Percentiles rank a stretch among this genome's conserved stretches.
phyloP scores from a whole-genome alignment of 2,329 filamentous ascomycete species.

The Sphaerulina populicola region DNA sequence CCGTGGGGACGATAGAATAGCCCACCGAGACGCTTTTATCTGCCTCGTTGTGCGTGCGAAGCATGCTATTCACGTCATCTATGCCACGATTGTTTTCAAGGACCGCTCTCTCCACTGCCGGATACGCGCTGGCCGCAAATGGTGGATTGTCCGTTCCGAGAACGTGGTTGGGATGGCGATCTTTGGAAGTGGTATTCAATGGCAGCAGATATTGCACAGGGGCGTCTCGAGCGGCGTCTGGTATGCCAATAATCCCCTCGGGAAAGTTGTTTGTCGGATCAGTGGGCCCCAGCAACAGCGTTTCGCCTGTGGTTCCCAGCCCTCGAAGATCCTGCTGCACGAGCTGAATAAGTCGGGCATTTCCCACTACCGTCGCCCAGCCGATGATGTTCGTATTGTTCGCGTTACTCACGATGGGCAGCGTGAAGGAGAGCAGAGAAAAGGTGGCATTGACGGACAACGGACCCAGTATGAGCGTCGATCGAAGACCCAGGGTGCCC shows the following conservation, averaged over 20 bases:
- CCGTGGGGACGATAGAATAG: conserved; percentile 61
- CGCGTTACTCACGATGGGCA: conserved; percentile 65
- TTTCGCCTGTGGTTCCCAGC: conserved; percentile 60
- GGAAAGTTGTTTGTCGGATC: conserved; percentile 53
- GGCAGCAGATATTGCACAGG: conserved; percentile 28
- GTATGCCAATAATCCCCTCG: conserved; percentile 24
- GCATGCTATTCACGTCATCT: conserved; percentile 56
- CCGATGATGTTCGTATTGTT: conserved; percentile 59
- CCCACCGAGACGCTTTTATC: conserved; percentile 64
- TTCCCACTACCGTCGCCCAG: conserved; percentile 70
- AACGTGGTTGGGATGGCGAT: conserved; percentile 25
- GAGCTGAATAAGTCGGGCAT: conserved; percentile 54
- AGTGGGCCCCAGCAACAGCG: conserved; percentile 62
- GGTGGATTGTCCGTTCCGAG: conserved; percentile 39
- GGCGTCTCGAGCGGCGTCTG: conserved; percentile 16
- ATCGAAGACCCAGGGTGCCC: conserved; percentile 37
- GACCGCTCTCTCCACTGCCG: conserved; percentile 55
- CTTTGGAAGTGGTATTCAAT: conserved; percentile 22
- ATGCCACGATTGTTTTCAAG: conserved; percentile 28
- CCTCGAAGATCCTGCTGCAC: conserved; percentile 60
- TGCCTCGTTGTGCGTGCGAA: conserved; percentile 62
- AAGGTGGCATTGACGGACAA: conserved; percentile 63
- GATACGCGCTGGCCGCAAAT: conserved; percentile 56
- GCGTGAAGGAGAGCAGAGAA: conserved; percentile 69
- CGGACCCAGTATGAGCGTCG: conserved; percentile 65